Evolutionary conservation across 192 early-diverging fungal species (phyloP).

Genomic region (Coemansia umbellata): DNA sequence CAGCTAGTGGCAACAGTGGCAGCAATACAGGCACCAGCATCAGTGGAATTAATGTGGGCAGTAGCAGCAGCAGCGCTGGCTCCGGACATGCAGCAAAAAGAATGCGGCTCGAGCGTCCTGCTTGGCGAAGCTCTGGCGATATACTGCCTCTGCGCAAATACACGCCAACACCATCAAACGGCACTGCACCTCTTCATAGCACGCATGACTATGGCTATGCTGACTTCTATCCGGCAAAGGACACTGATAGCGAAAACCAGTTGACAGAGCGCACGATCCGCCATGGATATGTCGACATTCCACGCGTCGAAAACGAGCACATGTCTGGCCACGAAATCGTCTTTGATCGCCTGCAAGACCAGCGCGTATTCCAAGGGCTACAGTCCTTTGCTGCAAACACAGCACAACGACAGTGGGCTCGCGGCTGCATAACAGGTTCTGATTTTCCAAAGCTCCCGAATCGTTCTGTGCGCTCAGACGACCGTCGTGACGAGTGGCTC

Average conservation of each 20-base stretch:
- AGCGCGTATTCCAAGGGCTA: slow-evolving; percentile 36
- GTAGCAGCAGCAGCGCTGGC: background rate
- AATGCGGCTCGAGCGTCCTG: slow-evolving; percentile 10
- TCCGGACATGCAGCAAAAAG: slow-evolving; percentile 9
- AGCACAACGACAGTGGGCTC: slow-evolving; percentile 32
- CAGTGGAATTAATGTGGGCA: too few species aligned
- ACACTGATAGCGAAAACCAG: slow-evolving; percentile 44
- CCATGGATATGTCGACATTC: slow-evolving; percentile 59
- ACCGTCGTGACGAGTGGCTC: slow-evolving; percentile 45
- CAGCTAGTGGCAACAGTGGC: background rate
- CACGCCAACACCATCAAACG: slow-evolving; percentile 26
- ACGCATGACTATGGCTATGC: slow-evolving; percentile 20
- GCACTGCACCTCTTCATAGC: slow-evolving; percentile 31
- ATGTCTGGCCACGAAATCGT: slow-evolving; percentile 36
- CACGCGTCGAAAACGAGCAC: slow-evolving; percentile 40
- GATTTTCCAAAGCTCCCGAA: slow-evolving; percentile 19
- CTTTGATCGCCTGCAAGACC: slow-evolving; percentile 37
- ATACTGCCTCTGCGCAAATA: slow-evolving; percentile 41
- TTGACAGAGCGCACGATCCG: slow-evolving; percentile 62
- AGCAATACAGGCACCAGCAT: background rate
- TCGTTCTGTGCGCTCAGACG: slow-evolving; percentile 20
- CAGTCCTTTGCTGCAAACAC: slow-evolving; percentile 36
- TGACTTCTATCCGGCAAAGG: slow-evolving; percentile 59
- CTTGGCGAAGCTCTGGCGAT: slow-evolving; percentile 14
- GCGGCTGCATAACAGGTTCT: background rate